phyloP scores from a whole-genome alignment of 306 rosid species.

The Medicago lupulina region DNA sequence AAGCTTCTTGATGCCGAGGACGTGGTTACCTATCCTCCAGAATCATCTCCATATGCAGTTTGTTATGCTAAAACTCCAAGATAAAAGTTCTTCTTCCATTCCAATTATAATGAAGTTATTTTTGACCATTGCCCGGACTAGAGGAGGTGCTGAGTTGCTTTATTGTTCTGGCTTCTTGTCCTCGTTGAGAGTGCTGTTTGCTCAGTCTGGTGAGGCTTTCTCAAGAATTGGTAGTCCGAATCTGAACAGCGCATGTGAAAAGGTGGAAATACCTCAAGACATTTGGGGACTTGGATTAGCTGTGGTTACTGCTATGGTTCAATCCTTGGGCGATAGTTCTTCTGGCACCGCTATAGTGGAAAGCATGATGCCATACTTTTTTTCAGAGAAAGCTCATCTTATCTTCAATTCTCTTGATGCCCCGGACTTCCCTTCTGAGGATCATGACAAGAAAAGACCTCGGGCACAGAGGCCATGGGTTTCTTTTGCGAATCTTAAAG shows the following conservation, averaged over 20 bases:
- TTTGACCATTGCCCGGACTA: slow-evolving; percentile 81
- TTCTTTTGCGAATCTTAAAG: slow-evolving; percentile 72
- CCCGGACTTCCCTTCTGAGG: slow-evolving; percentile 74
- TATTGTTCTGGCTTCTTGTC: slow-evolving; percentile 71
- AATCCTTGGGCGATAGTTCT: slow-evolving; percentile 83
- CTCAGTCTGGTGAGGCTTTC: slow-evolving; percentile 55
- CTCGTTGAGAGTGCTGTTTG: slow-evolving; percentile 67
- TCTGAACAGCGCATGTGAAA: slow-evolving; percentile 49
- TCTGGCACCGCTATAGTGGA: slow-evolving; percentile 73
- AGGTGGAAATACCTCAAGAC: slow-evolving; percentile 61
- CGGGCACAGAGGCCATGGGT: slow-evolving; percentile 64
- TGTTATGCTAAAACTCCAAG: slow-evolving; percentile 75
- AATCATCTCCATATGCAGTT: slow-evolving; percentile 73
- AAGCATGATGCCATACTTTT: slow-evolving; percentile 73
- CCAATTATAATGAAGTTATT: slow-evolving; percentile 79
- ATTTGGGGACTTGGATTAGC: slow-evolving; percentile 93
- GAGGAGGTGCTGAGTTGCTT: slow-evolving; percentile 94
- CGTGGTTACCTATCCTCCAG: slow-evolving; percentile 86
- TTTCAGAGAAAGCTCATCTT: slow-evolving; percentile 72
- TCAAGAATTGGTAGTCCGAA: slow-evolving; percentile 46
- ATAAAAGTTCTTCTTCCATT: slow-evolving; percentile 57
- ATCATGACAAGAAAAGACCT: slow-evolving; percentile 82
- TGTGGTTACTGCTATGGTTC: slow-evolving; percentile 85
- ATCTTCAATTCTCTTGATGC: slow-evolving; percentile 76
- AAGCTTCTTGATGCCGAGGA: slow-evolving; percentile 69